Evolutionary conservation across 139 green algal genomes (phyloP), one percentile per base, ranked within the genome.

Genomic region (Tetraselmis chui): DNA sequence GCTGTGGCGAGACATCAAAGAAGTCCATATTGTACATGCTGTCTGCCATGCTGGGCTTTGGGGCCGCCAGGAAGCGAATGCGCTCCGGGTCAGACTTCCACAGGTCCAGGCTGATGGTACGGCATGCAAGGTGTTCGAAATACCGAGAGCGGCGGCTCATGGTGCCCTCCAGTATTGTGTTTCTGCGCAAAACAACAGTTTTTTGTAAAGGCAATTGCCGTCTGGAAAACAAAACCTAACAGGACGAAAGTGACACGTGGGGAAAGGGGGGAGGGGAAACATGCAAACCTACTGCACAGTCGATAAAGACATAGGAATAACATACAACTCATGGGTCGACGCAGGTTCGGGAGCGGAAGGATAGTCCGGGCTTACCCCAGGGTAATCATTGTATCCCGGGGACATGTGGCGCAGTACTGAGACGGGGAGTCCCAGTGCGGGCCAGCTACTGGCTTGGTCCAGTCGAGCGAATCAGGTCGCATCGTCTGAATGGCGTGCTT

Each of bases 21-120:
- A 76, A 81, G 32, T 81, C 78, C 22, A 26, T 29, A n/a, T 45
- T 32, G 78, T 81, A 81, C 78, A 81, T 74, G 2, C 2, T n/a
- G 25, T 81, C 78, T 31, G 26, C 59, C 78, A 81, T 81, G 78
- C 30, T 74, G 31, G 78, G 78, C 78, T 81, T 81, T 2, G 78
- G 78, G 30, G 29, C 29, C 27, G 78, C 31, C 11, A 45, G 59
- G 30, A 32, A 81, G 30, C 32, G 29, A 22, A 80, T 76, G 45
- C 45, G 45, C 23, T 81, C 78, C 22, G 78, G 78, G 78, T 81
- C 78, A 45, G 28, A 74, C 5, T 31, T 31, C 45, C 45, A 67
- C 45, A 67, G 45, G 18, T 67, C 18, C 5, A 67, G 45, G 45
- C 45, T 67, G 45, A 67, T 67, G 45, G 5, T 67, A 18, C 45